Evolutionary conservation across 108 stramenopile genomes (phyloP), one percentile per base, ranked within the genome.

Genomic region (Skeletonema marinoi): DNA sequence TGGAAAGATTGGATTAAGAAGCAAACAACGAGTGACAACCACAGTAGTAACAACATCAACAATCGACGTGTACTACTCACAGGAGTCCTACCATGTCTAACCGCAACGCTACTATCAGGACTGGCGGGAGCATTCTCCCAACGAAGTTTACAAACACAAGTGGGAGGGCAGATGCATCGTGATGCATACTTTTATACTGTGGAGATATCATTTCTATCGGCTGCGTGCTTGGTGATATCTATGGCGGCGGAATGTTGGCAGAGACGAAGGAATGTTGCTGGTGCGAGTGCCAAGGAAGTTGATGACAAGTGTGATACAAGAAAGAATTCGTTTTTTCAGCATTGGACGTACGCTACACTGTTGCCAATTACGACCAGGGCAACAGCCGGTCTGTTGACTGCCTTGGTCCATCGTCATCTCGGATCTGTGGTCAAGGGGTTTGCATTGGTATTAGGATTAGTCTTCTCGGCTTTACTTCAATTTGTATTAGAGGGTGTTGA

Each of bases 121-220:
- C 66, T 96, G 1, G 87, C 89, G 17, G 96, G 93, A 25, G 93
- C 97, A 51, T 65, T 97, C n/a, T 88, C 92, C 6, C 97, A 97
- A 85, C 86, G 84, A 66, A 87, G 85, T 33, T 66, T 97, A 62
- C 92, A 94, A 77, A 60, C 78, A 12, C 42, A 65, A 13, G 87
- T 63, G 32, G 70, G 73, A 16, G 66, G 66, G 9, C n/a, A 31
- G 35, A 78, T 78, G 62, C 72, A 84, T 29, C 87, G 93, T 19
- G 74, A 91, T 84, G 63, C 91, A 35, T 92, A 84, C 76, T 83
- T 93, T 65, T 90, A 90, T 60, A 89, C 90, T 17, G 70, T 90
- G 3, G 92, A 96, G 66, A 69, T 96, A 60, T 92, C 82, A 12
- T 71, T 89, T 65, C 77, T 86, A 30, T 72, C 78, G 62, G 69